Percentiles rank a stretch among this genome's conserved stretches.
These are phyloP conservation scores for Colletotrichum liaoningense DNA, from an alignment of 2,329 filamentous ascomycete species.

Conservation along the genomic window DNA sequence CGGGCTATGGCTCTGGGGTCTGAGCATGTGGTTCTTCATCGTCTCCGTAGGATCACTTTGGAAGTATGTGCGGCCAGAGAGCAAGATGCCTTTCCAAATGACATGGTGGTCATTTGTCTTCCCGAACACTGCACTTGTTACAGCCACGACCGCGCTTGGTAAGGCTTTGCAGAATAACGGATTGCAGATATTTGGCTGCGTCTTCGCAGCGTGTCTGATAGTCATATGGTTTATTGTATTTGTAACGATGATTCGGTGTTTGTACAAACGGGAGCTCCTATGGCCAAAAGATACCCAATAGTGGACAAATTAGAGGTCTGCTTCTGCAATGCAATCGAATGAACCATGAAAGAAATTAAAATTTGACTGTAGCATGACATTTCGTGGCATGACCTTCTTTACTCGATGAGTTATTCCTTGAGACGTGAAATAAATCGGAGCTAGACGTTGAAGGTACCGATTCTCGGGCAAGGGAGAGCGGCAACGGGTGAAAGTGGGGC, in stretches of 20 bases:
- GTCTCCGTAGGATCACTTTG: conserved; percentile 81
- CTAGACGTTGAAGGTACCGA: background rate
- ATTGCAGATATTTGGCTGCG: conserved; percentile 75
- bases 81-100: conserved; percentile 81
- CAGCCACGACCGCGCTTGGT: conserved; percentile 79
- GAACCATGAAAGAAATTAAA: background rate
- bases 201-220: conserved; percentile 74
- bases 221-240: conserved; percentile 77
- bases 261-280: conserved; percentile 74
- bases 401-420: background rate
- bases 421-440: background rate
- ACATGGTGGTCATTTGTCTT: conserved; percentile 89
- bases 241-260: conserved; percentile 75
- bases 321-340: background rate
- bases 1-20: conserved; percentile 83
- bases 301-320: background rate
- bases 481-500: conserved; percentile 23
- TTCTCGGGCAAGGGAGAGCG: conserved; percentile 24
- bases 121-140: conserved; percentile 81
- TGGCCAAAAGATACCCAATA: conserved; percentile 73
- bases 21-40: conserved; percentile 88
- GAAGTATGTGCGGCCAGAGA: conserved; percentile 68
- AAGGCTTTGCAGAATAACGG: conserved; percentile 68
- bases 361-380: background rate
- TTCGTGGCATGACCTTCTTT: background rate